Evolutionary conservation across 129 eudicot genomes (phyloP).

Genomic region (Gnaphalium uliginosum): DNA sequence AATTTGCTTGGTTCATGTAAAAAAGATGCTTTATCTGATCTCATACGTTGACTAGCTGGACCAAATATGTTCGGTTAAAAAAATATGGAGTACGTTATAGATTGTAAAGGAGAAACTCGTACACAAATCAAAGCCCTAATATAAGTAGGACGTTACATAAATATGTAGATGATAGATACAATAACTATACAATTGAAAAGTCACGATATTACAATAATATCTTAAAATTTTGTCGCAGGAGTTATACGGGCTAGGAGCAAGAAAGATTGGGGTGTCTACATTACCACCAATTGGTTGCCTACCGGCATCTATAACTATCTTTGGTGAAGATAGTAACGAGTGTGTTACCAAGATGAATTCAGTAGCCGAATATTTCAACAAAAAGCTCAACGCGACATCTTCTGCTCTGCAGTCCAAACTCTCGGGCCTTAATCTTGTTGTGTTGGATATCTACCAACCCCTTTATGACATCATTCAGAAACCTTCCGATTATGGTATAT

Average conservation of each 20-base stretch:
- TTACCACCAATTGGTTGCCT: constrained; percentile 94
- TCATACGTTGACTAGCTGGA: background rate
- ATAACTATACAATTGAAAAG: background rate
- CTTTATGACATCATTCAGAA: constrained; percentile 62
- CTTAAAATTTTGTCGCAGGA: constrained; percentile 40
- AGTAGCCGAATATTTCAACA: constrained; percentile 65
- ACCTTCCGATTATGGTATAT: constrained; percentile 71
- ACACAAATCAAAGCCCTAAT: no score
- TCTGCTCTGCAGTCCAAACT: constrained; percentile 46
- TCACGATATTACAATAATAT: background rate
- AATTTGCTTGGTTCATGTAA: no score
- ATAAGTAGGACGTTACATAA: background rate
- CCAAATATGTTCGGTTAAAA: no score
- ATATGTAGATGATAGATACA: background rate
- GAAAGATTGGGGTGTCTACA: constrained; percentile 84
- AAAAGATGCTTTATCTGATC: background rate
- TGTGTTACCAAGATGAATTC: constrained; percentile 64
- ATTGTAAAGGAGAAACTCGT: no score
- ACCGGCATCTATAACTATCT: constrained; percentile 82
- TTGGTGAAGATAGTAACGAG: constrained; percentile 65
- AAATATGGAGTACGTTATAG: background rate
- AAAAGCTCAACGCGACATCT: constrained; percentile 72
- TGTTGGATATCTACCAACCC: constrained; percentile 79
- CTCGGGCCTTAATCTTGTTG: constrained; percentile 63
- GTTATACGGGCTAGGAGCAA: constrained; percentile 73